Percentiles rank a stretch among this genome's conserved stretches.
phyloP scores from a whole-genome alignment of 2,329 filamentous ascomycete species.

The Gaeumannomyces tritici region DNA sequence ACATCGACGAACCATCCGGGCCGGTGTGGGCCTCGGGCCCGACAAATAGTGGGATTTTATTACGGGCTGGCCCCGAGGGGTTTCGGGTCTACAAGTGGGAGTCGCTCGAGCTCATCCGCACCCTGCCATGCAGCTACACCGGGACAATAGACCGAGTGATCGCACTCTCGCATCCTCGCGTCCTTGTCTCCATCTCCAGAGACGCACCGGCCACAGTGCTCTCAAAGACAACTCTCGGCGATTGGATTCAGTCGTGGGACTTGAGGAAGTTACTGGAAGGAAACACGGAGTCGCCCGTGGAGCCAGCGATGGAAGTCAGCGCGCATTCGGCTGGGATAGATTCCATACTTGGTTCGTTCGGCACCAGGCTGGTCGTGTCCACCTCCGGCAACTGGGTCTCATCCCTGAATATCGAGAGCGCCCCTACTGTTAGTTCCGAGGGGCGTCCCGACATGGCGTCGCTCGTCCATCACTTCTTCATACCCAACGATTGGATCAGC shows the following conservation, averaged over 20 bases:
- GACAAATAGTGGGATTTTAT: neutral
- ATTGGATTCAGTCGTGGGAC: neutral
- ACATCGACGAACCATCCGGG: neutral
- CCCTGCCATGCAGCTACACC: neutral
- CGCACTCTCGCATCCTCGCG: neutral
- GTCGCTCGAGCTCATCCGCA: neutral
- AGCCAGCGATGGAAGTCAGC: no score
- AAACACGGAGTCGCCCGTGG: no score
- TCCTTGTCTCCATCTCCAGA: neutral
- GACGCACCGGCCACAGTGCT: neutral
- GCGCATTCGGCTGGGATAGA: no score
- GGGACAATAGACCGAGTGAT: neutral
- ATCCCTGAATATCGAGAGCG: no score
- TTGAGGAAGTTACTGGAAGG: rapidly evolving
- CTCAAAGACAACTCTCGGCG: neutral
- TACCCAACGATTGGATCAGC: no score
- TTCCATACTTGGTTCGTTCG: no score
- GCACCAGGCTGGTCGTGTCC: no score
- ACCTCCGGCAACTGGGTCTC: no score
- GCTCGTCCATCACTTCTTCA: no score
- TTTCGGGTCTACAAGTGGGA: neutral
- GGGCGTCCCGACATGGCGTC: no score
- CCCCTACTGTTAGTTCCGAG: no score
- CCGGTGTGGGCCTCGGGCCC: neutral
- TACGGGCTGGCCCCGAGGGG: neutral